phyloP scores from a whole-genome alignment of 2,329 filamentous ascomycete genomes.

The Apiospora saccharicola region DNA sequence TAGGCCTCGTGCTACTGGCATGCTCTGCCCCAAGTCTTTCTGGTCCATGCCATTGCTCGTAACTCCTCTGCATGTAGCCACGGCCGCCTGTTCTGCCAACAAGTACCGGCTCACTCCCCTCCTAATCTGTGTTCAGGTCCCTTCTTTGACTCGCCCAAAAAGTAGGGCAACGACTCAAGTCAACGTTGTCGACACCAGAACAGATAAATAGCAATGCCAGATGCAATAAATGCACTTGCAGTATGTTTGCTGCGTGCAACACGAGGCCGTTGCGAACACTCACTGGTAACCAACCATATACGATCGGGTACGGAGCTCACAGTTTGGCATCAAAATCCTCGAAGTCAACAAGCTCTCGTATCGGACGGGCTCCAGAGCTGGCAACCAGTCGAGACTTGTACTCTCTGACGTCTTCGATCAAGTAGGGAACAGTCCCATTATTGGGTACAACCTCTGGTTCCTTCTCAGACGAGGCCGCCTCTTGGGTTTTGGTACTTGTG shows the following conservation, averaged over 20 bases:
- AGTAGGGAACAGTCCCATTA: conserved; percentile 61
- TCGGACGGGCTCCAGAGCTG: conserved; percentile 75
- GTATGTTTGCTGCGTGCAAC: not conserved
- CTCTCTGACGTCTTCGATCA: conserved; percentile 79
- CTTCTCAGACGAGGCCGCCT: conserved; percentile 48
- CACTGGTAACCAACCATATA: not conserved
- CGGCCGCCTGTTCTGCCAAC: not conserved
- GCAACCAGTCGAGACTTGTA: conserved; percentile 81
- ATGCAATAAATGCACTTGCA: not conserved
- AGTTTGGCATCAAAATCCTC: conserved; percentile 87
- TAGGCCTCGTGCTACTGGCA: not conserved
- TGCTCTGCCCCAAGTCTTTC: conserved; percentile 9
- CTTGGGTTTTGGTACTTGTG: conserved; percentile 49
- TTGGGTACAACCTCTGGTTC: conserved; percentile 45
- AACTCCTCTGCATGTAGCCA: not conserved
- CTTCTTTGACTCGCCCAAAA: not conserved
- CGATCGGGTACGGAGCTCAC: conserved; percentile 46
- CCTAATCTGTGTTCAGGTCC: not conserved
- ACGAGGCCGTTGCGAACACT: not conserved
- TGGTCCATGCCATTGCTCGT: not conserved
- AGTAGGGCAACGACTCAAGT: not conserved
- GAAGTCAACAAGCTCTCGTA: conserved; percentile 81
- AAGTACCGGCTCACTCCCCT: not conserved
- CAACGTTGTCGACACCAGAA: not conserved
- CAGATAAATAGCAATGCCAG: not conserved